Conservation (phyloP, 768 basidiomycete species). For the Lactarius deliciosus region DNA sequence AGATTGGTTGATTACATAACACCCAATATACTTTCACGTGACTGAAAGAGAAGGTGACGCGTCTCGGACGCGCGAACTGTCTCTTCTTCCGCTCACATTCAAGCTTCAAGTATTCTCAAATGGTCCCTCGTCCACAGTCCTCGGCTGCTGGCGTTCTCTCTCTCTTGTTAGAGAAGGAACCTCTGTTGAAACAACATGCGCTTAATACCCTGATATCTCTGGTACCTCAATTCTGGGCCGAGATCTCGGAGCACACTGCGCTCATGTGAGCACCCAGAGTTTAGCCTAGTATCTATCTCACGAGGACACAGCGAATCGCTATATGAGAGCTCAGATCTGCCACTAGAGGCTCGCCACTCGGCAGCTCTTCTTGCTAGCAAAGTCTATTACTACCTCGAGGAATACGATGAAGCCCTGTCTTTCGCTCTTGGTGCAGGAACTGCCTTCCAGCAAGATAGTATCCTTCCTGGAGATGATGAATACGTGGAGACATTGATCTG, state of each 20-base stretch:
- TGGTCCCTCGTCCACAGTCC: constrained; percentile 74
- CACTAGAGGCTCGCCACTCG: constrained; percentile 69
- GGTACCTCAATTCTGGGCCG: constrained; percentile 96
- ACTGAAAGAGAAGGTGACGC: constrained; percentile 38
- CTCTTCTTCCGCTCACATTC: background rate
- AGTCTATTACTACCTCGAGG: constrained; percentile 95
- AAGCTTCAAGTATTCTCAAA: constrained; percentile 31
- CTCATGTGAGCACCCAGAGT: constrained; percentile 66
- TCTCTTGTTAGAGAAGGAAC: constrained; percentile 85
- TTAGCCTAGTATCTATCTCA: constrained; percentile 10
- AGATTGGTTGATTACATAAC: constrained; percentile 14
- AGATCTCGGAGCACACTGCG: constrained; percentile 93
- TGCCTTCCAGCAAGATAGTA: constrained; percentile 78
- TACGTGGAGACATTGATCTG: constrained; percentile 94
- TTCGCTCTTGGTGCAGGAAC: constrained; percentile 90
- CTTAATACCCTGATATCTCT: constrained; percentile 78
- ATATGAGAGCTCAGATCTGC: constrained; percentile 79
- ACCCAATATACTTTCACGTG: constrained; percentile 12
- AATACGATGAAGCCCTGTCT: constrained; percentile 92
- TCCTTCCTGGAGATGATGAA: constrained; percentile 66
- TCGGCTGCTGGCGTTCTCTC: constrained; percentile 90
- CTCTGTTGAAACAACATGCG: constrained; percentile 87
- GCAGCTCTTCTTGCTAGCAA: constrained; percentile 96
- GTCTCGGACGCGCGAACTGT: constrained; percentile 33
- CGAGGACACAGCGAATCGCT: constrained; percentile 68